Conservation (phyloP, 345 rosid species). For the Eucalyptus microcorys region DNA sequence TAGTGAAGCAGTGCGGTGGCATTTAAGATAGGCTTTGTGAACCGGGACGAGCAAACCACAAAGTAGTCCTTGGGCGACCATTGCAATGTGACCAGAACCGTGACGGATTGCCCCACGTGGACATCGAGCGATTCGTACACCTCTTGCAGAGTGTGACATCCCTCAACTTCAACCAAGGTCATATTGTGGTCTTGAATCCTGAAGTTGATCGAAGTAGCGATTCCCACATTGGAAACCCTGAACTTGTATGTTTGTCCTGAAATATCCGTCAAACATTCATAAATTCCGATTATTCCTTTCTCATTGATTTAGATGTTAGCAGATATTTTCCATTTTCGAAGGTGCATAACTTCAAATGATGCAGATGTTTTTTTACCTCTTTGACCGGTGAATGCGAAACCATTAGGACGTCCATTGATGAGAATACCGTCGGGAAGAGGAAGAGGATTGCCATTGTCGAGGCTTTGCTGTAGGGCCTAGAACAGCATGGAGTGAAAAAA, state of each 20-base stretch:
- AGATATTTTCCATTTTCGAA: not conserved
- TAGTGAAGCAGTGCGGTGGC: constrained; percentile 57
- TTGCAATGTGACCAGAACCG: constrained; percentile 60
- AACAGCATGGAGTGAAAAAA: not conserved
- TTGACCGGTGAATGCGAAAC: constrained; percentile 30
- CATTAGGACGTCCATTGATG: constrained; percentile 46
- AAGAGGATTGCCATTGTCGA: constrained; percentile 37
- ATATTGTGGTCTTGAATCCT: constrained; percentile 75
- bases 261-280: not conserved
- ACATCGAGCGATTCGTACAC: constrained; percentile 68
- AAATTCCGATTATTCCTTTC: not conserved
- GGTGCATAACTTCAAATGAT: not conserved
- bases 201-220: constrained; percentile 55
- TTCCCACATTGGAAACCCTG: constrained; percentile 79
- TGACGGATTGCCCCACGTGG: constrained; percentile 77
- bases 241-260: constrained; percentile 82
- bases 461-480: constrained; percentile 32
- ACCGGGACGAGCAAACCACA: constrained; percentile 69
- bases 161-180: constrained; percentile 84
- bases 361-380: constrained; percentile 18
- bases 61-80: constrained; percentile 58
- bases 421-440: constrained; percentile 58
- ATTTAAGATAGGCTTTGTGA: constrained; percentile 20
- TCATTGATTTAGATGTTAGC: not conserved
- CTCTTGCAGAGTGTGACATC: constrained; percentile 70